Conservation (phyloP, 75 land plant genomes). For the Cupressus sempervirens region DNA sequence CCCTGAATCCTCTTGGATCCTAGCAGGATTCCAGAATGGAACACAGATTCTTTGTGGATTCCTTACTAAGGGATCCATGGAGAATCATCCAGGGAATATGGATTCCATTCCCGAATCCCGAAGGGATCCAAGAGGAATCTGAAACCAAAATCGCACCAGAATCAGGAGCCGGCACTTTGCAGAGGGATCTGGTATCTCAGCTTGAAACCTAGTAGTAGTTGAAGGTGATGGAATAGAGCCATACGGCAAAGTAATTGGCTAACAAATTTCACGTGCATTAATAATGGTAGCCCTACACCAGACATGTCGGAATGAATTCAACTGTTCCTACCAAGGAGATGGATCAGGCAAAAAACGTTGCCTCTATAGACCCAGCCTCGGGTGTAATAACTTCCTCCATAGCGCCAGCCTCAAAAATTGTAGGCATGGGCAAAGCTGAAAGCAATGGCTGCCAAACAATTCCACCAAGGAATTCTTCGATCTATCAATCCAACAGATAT, state of each 20-base stretch:
- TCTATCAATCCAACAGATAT: too few species aligned
- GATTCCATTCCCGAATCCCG: too few species aligned
- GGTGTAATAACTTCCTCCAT: neutral
- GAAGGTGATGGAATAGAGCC: neutral
- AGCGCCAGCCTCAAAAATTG: neutral
- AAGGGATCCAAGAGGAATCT: too few species aligned
- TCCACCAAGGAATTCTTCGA: too few species aligned
- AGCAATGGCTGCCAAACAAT: neutral
- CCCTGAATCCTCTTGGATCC: too few species aligned
- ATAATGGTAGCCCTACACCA: neutral
- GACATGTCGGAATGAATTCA: neutral
- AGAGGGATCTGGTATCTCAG: neutral
- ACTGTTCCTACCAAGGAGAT: neutral
- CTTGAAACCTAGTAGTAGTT: neutral
- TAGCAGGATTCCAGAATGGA: too few species aligned
- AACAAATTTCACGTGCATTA: neutral
- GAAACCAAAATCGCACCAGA: too few species aligned
- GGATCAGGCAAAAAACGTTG: neutral
- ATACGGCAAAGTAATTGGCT: neutral
- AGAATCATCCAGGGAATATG: too few species aligned
- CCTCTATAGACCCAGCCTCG: neutral
- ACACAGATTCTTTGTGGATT: too few species aligned
- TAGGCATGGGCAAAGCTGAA: neutral
- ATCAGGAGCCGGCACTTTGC: too few species aligned
- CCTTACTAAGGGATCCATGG: too few species aligned